Evolutionary conservation across 1,139 yeast species (phyloP), one percentile per base, ranked within the genome.

Genomic region (Spencermartinsiella ligniputridi): DNA sequence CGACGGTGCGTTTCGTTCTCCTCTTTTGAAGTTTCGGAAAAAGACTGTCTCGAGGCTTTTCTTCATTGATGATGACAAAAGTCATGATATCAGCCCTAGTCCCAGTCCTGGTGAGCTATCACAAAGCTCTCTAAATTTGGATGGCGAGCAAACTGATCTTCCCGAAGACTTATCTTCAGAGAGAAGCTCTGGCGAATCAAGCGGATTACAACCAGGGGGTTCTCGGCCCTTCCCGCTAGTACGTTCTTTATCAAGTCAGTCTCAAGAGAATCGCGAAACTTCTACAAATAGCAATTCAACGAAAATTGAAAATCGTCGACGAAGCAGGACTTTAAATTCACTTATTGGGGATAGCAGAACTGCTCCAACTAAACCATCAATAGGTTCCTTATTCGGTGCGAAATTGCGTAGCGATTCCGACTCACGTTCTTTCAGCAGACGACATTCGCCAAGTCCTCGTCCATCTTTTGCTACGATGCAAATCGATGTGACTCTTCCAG

Each of bases 321-420:
- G 59, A 16, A 52, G 56, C 27, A 40, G 49, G 17, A 55, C 59
- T 11, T 46, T 55, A 18, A 52, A 56, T 18, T 52, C 60, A 21
- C 37, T 55, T n/a, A 18, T 40, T 32, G 38, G 45, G 29, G 43
- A 47, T 33, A 35, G 40, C 27, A 18, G 35, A 11, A 24, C 44
- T 8, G 21, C 52, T 37, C 32, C 44, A 2, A 33, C 46, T 13
- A 38, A 53, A 16, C 51, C 55, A 16, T 51, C 55, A 1, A 46
- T 53, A 21, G 46, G 53, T 12, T 50, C 55, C 12, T 40, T 53
- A 3, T 35, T 53, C 16, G 43, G 51, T 3, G 46, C 51, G 22
- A 50, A 49, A 37, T 39, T 52, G 27, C 40, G 55, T 18, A 39
- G 49, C 13, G 51, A 45, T 15, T 39, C 41, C 11, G 51, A 45